Evolutionary conservation across 1,139 yeast species (phyloP), one percentile per base, ranked within the genome.

Genomic region (Geotrichum klebahnii): DNA sequence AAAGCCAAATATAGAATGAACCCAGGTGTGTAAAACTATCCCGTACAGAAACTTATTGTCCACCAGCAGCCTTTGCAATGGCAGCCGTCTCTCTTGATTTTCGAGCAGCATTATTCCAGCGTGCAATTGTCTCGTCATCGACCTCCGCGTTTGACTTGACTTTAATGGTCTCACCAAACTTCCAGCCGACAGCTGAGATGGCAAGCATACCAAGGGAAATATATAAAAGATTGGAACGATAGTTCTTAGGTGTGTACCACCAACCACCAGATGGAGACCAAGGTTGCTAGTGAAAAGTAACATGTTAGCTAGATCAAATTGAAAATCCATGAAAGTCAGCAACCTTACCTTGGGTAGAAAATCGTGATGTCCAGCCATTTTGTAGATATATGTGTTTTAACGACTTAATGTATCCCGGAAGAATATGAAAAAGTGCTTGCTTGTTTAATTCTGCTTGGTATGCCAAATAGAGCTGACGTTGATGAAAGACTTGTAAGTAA

Each of bases 261-360:
- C 76, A 72, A 41, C 76, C 76, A 42, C 74, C 74, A 14, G 72
- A 44, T 29, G 72, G 72, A 44, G 71, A 65, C 64, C 69, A 65
- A 9, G 68, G 67, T 51, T 66, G 63, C 59, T 62, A 44, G 4
- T 12, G 5, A n/a, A n/a, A n/a, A n/a, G n/a, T n/a, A n/a, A 22
- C 43, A 14, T 17, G 55, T 26, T 9, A 14, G 19, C 22, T 28
- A 23, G 16, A 35, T n/a, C 9, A 44, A 41, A 24, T 14, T 17
- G 9, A 10, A 14, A 28, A 16, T 37, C n/a, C n/a, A 23, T 29
- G 8, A 17, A 10, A 10, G 16, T 4, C 10, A 5, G 4, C 24
- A 4, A n/a, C 34, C 48, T n/a, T 33, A 49, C 52, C 37, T 49
- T 49, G 3, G 52, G 52, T 10, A 49, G 38, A 24, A 40, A 44